These are phyloP conservation scores for Salix brachista DNA, from an alignment of 345 rosid genomes.

Conservation along the genomic window DNA sequence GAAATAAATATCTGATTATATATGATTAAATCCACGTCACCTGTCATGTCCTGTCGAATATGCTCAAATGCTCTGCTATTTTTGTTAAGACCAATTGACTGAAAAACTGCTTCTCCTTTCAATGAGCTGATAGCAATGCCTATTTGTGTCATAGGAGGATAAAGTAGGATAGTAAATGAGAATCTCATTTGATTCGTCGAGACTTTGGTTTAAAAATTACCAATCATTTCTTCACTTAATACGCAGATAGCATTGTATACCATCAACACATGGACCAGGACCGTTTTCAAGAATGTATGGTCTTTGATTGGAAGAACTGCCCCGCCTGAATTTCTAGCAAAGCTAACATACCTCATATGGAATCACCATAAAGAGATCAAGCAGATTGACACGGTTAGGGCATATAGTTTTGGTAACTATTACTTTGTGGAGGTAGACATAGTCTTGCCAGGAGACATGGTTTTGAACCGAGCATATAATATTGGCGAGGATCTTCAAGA, in stretches of 20 bases:
- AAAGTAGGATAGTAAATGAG: no score
- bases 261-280: constrained; percentile 65
- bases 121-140: no score
- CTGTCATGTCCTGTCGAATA: no score
- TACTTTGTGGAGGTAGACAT: constrained; percentile 88
- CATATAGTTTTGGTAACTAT: constrained; percentile 71
- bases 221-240: neutral
- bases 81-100: no score
- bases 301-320: constrained; percentile 68
- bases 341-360: constrained; percentile 72
- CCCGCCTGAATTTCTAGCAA: constrained; percentile 73
- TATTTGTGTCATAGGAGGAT: no score
- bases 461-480: constrained; percentile 60
- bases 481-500: constrained; percentile 81
- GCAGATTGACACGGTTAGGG: constrained; percentile 78
- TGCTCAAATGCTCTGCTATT: no score
- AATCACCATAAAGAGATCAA: constrained; percentile 70
- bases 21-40: no score
- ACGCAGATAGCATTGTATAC: constrained; percentile 81
- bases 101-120: neutral
- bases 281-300: constrained; percentile 66
- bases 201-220: no score
- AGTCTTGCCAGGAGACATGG: constrained; percentile 69
- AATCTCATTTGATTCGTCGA: no score
- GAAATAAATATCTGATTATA: no score